These are phyloP conservation scores for Betula pendula DNA, from an alignment of 306 rosid species.

Conservation along the genomic window DNA sequence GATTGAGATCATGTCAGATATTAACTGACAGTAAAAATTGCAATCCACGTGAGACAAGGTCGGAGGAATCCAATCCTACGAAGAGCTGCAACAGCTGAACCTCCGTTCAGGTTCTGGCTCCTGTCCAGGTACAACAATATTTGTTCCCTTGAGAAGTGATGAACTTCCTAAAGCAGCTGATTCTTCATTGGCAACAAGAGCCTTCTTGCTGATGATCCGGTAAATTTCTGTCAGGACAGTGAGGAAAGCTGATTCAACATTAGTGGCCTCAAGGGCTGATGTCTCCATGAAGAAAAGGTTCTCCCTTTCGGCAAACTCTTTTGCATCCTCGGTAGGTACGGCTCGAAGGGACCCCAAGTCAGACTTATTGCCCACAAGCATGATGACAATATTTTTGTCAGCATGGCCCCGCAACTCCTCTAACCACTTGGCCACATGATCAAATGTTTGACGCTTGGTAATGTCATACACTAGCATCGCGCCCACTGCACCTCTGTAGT, in stretches of 20 bases:
- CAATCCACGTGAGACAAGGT: slow-evolving; percentile 19
- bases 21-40: neutral
- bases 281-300: slow-evolving; percentile 87
- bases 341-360: slow-evolving; percentile 70
- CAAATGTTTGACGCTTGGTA: slow-evolving; percentile 68
- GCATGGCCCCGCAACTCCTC: slow-evolving; percentile 78
- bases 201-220: slow-evolving; percentile 57
- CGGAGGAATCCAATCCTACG: slow-evolving; percentile 27
- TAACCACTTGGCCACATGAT: slow-evolving; percentile 77
- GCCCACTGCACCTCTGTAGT: slow-evolving; percentile 93
- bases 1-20: slow-evolving; percentile 14
- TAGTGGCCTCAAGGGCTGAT: slow-evolving; percentile 85
- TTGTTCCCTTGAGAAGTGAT: slow-evolving; percentile 64
- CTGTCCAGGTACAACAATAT: slow-evolving; percentile 53
- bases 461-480: slow-evolving; percentile 92
- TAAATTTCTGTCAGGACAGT: slow-evolving; percentile 82
- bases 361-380: slow-evolving; percentile 95
- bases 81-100: slow-evolving; percentile 62
- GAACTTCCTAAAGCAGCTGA: slow-evolving; percentile 56
- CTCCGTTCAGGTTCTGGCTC: slow-evolving; percentile 51
- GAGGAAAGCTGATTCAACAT: slow-evolving; percentile 80
- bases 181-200: slow-evolving; percentile 59
- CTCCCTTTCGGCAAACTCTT: slow-evolving; percentile 73
- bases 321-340: slow-evolving; percentile 70
- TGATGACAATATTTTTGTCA: slow-evolving; percentile 68